Evolutionary conservation across 1,139 yeast species (phyloP).

Genomic region (Suhomyces taliae): DNA sequence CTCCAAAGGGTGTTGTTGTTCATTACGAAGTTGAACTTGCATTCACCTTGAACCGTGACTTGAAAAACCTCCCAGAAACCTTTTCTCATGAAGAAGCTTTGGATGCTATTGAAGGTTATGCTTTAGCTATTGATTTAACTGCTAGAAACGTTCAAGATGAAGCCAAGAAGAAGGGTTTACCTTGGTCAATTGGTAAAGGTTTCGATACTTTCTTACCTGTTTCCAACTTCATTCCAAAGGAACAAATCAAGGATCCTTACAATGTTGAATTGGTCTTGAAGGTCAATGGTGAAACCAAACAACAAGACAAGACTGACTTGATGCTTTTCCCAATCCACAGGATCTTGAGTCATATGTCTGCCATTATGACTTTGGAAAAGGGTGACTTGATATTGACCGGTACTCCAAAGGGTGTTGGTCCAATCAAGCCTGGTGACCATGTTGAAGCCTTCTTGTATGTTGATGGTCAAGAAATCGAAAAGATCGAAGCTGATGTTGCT

Average conservation of each 20-base stretch:
- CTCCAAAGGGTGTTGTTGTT: conserved; percentile 78
- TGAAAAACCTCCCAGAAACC: conserved; percentile 60
- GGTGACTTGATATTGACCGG: conserved; percentile 94
- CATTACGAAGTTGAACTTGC: conserved; percentile 96
- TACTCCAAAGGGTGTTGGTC: conserved; percentile 98
- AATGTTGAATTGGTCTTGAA: conserved; percentile 63
- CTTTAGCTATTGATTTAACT: conserved; percentile 88
- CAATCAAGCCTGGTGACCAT: conserved; percentile 72
- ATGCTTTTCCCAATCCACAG: conserved; percentile 89
- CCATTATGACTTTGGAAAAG: conserved; percentile 84
- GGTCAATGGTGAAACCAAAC: conserved; percentile 71
- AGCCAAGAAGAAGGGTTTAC: conserved; percentile 90
- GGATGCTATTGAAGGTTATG: conserved; percentile 79
- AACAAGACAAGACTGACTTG: conserved; percentile 74
- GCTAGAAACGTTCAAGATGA: conserved; percentile 95
- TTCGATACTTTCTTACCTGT: conserved; percentile 93
- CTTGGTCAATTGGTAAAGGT: conserved; percentile 97
- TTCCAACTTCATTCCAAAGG: conserved; percentile 67
- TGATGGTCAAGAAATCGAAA: conserved; percentile 55
- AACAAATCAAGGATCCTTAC: conserved; percentile 69
- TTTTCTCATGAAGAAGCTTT: conserved; percentile 70
- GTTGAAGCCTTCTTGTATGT: conserved; percentile 62
- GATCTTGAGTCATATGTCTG: conserved; percentile 76
- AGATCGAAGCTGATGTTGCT: conserved; percentile 55
- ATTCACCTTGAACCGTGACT: conserved; percentile 61